Evolutionary conservation across 495 filamentous ascomycete genomes (phyloP).

Genomic region (Margaritispora aquatica): DNA sequence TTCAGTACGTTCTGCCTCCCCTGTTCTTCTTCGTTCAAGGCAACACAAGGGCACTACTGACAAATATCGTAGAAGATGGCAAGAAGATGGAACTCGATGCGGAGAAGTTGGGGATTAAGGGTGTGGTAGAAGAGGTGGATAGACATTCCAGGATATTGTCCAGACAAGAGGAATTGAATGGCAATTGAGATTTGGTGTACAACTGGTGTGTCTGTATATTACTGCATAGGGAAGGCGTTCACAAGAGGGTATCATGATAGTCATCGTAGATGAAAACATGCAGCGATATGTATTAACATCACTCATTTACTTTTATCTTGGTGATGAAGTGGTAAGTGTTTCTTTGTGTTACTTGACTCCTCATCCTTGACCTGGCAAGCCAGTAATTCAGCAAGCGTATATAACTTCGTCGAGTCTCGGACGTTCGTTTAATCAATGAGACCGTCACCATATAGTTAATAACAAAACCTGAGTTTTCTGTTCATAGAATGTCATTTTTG

Average conservation of each 20-base stretch:
- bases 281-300: background rate
- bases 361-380: too few relatives aligned
- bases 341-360: too few relatives aligned
- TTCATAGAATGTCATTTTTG: background rate
- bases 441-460: too few relatives aligned
- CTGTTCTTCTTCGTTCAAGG: background rate
- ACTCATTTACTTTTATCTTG: background rate
- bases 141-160: constrained; percentile 76
- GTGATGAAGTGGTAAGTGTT: background rate
- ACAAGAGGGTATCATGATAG: background rate
- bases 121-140: constrained; percentile 83
- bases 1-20: constrained; percentile 52
- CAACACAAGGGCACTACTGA: background rate
- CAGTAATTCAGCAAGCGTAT: too few relatives aligned
- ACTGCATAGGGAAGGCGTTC: constrained; percentile 22
- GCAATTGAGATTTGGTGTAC: constrained; percentile 18
- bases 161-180: constrained; percentile 73
- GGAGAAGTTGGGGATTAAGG: constrained; percentile 75
- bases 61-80: constrained; percentile 64
- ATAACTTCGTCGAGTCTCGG: too few relatives aligned
- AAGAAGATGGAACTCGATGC: constrained; percentile 66
- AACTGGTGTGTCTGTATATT: constrained; percentile 5
- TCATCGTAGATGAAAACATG: background rate
- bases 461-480: too few relatives aligned
- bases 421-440: too few relatives aligned